Evolutionary conservation across 116 monocot species (phyloP), one percentile per base, ranked within the genome.

Genomic region (Cymodocea nodosa): DNA sequence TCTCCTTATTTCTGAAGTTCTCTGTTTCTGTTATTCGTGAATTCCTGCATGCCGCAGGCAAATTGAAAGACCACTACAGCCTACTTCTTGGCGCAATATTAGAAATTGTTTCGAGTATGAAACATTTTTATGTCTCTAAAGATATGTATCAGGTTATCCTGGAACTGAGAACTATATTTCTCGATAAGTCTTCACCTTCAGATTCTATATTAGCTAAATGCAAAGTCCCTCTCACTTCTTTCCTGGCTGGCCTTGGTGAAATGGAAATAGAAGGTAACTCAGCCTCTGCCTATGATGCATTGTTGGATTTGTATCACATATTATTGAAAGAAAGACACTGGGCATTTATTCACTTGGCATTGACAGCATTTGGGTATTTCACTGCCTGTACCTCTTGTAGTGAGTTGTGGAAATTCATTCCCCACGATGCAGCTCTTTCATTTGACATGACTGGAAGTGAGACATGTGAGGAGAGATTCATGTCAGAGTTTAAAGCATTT

Each of bases 351-450:
- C 99, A 99, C 74, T 59, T 92, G 23, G 77, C 81, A 15, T 51
- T 98, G 40, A 52, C 68, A 52, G 80, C 86, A 24, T 92, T 98
- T 73, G 86, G 84, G 20, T 83, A 77, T 72, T 99, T 92, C 66
- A 88, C 99, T 40, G 82, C 92, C 15, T 77, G 82, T 50, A 92
- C 99, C 35, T 76, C 82, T 24, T 99, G 84, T 55, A 80, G 76
- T 6, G 69, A 89, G 59, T 78, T 99, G 11, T 99, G 92, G 92
- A 80, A 76, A 71, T 89, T 92, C 70, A 80, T 92, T 73, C 89
- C 99, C 7, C 67, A 49, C 64, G 84, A 92, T 76, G 89, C 99
- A 36, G 86, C 99, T 76, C 89, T 99, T 74, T 84, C 92, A 22
- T 99, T 80, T 71, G 86, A 98, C 69, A 60, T 40, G 13, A 86